Evolutionary conservation across 805 yeast species (phyloP), one percentile per base, ranked within the genome.

Genomic region (Candida chauliodis): DNA sequence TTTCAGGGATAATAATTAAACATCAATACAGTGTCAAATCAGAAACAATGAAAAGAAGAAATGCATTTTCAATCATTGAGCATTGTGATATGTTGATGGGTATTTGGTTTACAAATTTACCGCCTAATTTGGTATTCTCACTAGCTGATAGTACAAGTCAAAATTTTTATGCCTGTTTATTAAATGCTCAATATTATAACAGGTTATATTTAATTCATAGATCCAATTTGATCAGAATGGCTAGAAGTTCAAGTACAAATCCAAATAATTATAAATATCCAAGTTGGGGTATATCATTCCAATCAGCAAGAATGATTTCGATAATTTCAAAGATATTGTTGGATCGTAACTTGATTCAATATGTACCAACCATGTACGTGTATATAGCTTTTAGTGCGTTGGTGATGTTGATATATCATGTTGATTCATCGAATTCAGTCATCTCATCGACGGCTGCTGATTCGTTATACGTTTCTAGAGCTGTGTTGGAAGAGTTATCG

Each of bases 211-310:
- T 83, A 47, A 75, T 82, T 20, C 93, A 84, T 52, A 70, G 89
- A 40, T 78, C 87, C 5, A 81, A 82, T 50, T 75, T 82, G 51
- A 60, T 75, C 24, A 63, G 74, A 41, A 69, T 68, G 73, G 73
- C 73, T 14, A 51, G 61, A 39, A 59, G 68, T 17, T 57, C 61
- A 8, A 59, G 69, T 2, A 58, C 69, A 1, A 58, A 59, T 38
- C 70, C 71, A 11, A 61, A 57, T 45, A 70, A 66, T 51, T 70
- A 60, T 60, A 68, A 54, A 47, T 79, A 78, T 53, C 86, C 87
- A 5, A 76, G 84, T n/a, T 79, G 86, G 82, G 86, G 89, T 8
- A 81, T 84, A 41, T 84, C 88, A 2, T 84, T 83, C 66, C 87
- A 82, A 56, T 85, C 90, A 1, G 88, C 93, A 1, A 76, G 85